A percentile compares a stretch with the other conserved stretches of the same genome.
phyloP scores from a whole-genome alignment of 2,329 filamentous ascomycete genomes.

The Lecanicillium sp. region DNA sequence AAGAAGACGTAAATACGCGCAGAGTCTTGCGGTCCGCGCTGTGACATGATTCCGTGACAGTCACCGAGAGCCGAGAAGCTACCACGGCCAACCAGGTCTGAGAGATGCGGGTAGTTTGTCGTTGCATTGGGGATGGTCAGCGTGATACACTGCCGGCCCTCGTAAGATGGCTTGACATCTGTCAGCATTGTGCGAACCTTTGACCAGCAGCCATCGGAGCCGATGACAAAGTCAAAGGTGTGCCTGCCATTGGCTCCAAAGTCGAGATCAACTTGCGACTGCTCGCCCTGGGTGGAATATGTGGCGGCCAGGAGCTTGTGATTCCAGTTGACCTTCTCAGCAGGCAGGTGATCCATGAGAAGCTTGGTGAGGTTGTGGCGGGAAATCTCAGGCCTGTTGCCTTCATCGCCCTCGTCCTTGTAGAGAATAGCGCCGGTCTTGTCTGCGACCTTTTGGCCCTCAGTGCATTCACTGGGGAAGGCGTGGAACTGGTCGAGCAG shows the following conservation, averaged over 20 bases:
- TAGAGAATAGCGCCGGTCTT: slow-evolving; percentile 18
- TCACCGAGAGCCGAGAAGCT: slow-evolving; percentile 3
- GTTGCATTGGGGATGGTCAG: slow-evolving; percentile 25
- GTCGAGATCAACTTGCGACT: slow-evolving; percentile 12
- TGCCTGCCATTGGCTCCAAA: slow-evolving; percentile 14
- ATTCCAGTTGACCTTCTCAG: slow-evolving; percentile 20
- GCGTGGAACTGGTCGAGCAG: slow-evolving; percentile 60
- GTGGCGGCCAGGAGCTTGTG: slow-evolving; percentile 21
- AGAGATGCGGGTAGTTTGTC: slow-evolving; percentile 27
- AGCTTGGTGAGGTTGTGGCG: slow-evolving; percentile 25
- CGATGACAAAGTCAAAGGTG: slow-evolving; percentile 28
- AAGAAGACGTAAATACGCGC: slow-evolving; percentile 22
- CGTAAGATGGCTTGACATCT: slow-evolving; percentile 27
- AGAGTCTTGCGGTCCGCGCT: slow-evolving; percentile 21
- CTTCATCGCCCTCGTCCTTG: slow-evolving; percentile 12
- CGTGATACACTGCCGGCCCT: slow-evolving; percentile 29
- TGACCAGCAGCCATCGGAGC: slow-evolving; percentile 33
- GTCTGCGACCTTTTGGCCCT: slow-evolving; percentile 26
- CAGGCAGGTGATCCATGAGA: slow-evolving; percentile 21
- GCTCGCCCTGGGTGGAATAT: slow-evolving; percentile 1
- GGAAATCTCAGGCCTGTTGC: slow-evolving; percentile 29
- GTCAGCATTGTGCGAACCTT: slow-evolving; percentile 28
- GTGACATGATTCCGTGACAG: slow-evolving; percentile 24
- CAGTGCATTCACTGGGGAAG: slow-evolving; percentile 43
- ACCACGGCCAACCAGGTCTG: slow-evolving; percentile 14